phyloP scores from a whole-genome alignment of 1,284 basidiomycete species.

The Tetrapyrgos nigripes region DNA sequence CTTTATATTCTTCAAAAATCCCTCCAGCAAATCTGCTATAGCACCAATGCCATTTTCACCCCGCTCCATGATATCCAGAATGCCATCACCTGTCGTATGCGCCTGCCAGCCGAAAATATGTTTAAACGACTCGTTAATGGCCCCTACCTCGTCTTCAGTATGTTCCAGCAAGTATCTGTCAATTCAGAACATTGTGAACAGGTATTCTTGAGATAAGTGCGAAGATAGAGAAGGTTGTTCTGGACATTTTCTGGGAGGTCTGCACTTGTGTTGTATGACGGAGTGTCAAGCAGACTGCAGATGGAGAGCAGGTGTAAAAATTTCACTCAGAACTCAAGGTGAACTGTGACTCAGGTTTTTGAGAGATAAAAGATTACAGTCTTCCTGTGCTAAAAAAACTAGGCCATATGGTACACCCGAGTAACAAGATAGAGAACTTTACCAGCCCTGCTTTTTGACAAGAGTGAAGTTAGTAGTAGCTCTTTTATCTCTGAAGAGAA shows the following conservation, averaged over 20 bases:
- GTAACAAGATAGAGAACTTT: too few species aligned
- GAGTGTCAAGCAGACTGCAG: neutral
- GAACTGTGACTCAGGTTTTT: neutral
- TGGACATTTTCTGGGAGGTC: too few species aligned
- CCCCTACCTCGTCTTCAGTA: conserved; percentile 2
- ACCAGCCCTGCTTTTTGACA: too few species aligned
- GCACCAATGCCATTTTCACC: conserved; percentile 3
- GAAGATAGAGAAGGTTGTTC: too few species aligned
- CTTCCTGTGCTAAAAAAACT: too few species aligned
- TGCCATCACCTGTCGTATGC: conserved; percentile 4
- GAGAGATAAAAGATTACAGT: neutral
- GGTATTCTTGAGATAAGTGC: neutral
- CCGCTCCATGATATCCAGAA: neutral
- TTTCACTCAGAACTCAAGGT: neutral
- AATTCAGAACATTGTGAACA: neutral
- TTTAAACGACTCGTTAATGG: conserved; percentile 2
- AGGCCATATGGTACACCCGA: too few species aligned
- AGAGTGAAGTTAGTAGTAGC: too few species aligned
- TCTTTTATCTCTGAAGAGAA: too few species aligned
- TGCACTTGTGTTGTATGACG: neutral
- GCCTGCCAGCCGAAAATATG: conserved; percentile 1
- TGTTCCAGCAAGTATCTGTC: neutral
- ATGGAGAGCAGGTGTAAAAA: too few species aligned
- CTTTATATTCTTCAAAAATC: neutral
- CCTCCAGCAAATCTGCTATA: conserved; percentile 25